phyloP scores from a whole-genome alignment of 176 grass and related monocot species.

The Eleusine coracana region DNA sequence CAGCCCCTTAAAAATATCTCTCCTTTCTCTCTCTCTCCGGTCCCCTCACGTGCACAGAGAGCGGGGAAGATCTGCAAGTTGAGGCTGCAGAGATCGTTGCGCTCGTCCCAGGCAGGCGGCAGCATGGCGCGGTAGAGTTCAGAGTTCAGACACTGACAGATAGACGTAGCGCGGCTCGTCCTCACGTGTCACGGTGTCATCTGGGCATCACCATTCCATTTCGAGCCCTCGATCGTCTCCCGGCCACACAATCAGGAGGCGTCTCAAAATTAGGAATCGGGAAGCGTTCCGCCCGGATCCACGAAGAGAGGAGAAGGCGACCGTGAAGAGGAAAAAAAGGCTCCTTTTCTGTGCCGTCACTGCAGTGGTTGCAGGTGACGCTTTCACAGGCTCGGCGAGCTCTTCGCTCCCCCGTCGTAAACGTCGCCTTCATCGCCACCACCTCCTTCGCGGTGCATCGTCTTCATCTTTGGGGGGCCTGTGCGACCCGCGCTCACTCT shows the following conservation, averaged over 20 bases:
- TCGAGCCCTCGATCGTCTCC: background rate
- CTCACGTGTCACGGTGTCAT: slow-evolving; percentile 42
- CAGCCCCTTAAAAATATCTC: background rate
- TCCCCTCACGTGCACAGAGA: background rate
- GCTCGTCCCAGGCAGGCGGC: background rate
- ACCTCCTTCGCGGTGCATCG: background rate
- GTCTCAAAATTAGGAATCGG: slow-evolving; percentile 33
- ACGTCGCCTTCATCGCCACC: slow-evolving; percentile 41
- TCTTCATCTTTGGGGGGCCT: slow-evolving; percentile 8
- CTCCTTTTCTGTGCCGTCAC: slow-evolving; percentile 35
- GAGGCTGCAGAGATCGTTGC: background rate
- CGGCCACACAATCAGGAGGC: slow-evolving; percentile 28
- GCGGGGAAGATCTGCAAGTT: slow-evolving; percentile 23
- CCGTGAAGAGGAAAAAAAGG: background rate
- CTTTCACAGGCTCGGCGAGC: slow-evolving; percentile 26
- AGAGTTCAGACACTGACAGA: background rate
- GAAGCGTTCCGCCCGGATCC: slow-evolving; percentile 38
- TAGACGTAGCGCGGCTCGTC: background rate
- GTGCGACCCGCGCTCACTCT: background rate
- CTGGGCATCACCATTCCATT: background rate
- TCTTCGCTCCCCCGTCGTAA: slow-evolving; percentile 39
- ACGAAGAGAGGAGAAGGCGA: background rate
- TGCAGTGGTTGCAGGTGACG: slow-evolving; percentile 24
- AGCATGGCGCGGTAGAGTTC: slow-evolving; percentile 2
- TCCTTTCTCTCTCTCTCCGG: background rate